Evolutionary conservation across 208 protist species (phyloP).

Genomic region (Phytomonas serpens): DNA sequence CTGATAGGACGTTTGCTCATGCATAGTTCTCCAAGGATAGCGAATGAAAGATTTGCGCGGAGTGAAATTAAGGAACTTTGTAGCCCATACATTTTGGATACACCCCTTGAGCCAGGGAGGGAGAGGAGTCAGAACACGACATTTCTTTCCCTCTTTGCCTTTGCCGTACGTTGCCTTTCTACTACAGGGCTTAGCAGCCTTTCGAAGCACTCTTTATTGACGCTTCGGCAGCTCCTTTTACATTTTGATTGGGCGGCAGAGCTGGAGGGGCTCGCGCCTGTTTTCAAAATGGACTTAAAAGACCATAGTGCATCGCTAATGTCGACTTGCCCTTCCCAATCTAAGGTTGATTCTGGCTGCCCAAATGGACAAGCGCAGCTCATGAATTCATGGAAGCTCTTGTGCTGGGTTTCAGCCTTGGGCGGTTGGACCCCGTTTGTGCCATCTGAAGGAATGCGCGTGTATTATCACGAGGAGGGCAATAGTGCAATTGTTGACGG

Average conservation of each 20-base stretch:
- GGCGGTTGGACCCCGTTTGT: neutral
- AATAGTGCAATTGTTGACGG: neutral
- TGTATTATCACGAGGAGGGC: neutral
- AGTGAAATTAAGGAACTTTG: neutral
- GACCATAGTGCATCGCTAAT: neutral
- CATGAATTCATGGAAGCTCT: neutral
- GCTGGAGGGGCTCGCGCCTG: slow-evolving; percentile 19
- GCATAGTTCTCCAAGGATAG: neutral
- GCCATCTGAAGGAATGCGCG: neutral
- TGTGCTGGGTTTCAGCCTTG: neutral
- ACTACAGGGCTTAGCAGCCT: slow-evolving; percentile 22
- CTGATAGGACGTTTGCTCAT: neutral
- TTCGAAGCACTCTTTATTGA: slow-evolving; percentile 24
- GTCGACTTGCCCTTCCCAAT: neutral
- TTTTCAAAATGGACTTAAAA: slow-evolving; percentile 13
- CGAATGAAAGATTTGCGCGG: neutral
- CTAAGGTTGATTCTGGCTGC: neutral
- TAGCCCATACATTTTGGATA: neutral
- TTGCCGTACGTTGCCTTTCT: slow-evolving; percentile 8
- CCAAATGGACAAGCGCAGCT: neutral
- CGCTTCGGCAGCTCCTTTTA: slow-evolving; percentile 18
- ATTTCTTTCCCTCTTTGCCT: neutral
- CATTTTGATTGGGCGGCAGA: slow-evolving; percentile 21
- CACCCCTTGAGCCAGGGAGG: neutral
- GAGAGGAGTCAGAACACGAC: neutral